phyloP scores from a whole-genome alignment of 768 basidiomycete genomes.

The Hirschioporus abietinus region DNA sequence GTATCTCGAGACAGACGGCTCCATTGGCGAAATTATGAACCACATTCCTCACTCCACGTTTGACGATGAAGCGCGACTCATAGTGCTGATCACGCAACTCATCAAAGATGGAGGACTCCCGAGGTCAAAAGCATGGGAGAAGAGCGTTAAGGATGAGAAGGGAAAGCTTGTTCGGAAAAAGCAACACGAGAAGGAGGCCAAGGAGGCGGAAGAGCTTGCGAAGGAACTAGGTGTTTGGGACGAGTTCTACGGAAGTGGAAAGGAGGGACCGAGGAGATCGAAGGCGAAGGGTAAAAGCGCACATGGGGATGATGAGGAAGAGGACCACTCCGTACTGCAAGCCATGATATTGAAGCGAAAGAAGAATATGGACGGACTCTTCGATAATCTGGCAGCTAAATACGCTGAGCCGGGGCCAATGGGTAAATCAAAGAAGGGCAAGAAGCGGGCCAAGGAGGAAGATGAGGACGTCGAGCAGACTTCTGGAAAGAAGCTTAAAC shows the following conservation, averaged over 20 bases:
- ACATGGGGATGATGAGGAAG: slow-evolving; percentile 36
- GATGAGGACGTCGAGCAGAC: slow-evolving; percentile 31
- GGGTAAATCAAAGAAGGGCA: slow-evolving; percentile 49
- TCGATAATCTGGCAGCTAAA: slow-evolving; percentile 71
- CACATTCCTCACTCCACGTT: slow-evolving; percentile 81
- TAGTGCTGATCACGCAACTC: slow-evolving; percentile 58
- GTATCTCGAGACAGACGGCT: slow-evolving; percentile 67
- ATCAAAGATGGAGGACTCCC: slow-evolving; percentile 59
- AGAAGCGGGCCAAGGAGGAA: slow-evolving; percentile 29
- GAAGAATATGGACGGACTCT: slow-evolving; percentile 63
- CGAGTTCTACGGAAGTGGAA: slow-evolving; percentile 81
- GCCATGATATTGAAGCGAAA: slow-evolving; percentile 79
- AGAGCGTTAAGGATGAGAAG: slow-evolving; percentile 73
- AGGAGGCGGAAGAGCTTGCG: slow-evolving; percentile 78
- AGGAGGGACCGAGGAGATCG: slow-evolving; percentile 51
- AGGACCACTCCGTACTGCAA: slow-evolving; percentile 66
- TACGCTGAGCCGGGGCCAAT: slow-evolving; percentile 49
- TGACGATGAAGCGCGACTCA: slow-evolving; percentile 83
- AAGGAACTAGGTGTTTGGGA: slow-evolving; percentile 93
- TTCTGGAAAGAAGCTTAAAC: slow-evolving; percentile 42
- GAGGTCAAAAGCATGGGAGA: slow-evolving; percentile 56
- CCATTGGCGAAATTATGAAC: slow-evolving; percentile 75
- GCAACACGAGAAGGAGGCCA: slow-evolving; percentile 70
- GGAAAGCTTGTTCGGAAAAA: slow-evolving; percentile 69
- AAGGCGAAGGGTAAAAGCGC: slow-evolving; percentile 44